Conservation (phyloP, 2,329 filamentous ascomycete genomes). For the Trichoderma pleuroti region DNA sequence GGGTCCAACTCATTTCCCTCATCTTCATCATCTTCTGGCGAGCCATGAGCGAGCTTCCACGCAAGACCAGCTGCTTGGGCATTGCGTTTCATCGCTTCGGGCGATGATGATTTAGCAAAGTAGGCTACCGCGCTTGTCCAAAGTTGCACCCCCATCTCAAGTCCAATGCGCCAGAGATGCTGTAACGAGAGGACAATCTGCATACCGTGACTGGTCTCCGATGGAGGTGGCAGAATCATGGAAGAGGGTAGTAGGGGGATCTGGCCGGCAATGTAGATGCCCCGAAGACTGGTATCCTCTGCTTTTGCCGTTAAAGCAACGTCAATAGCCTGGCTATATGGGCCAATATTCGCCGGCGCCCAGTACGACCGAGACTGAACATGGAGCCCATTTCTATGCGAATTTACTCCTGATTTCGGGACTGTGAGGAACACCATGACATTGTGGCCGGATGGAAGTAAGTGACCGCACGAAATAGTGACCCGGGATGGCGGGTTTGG, state of each 20-base stretch:
- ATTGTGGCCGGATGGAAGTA: constrained; percentile 57
- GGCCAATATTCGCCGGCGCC: constrained; percentile 96
- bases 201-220: constrained; percentile 43
- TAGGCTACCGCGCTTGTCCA: constrained; percentile 77
- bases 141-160: constrained; percentile 66
- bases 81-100: constrained; percentile 31
- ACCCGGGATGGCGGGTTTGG: constrained; percentile 84
- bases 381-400: constrained; percentile 64
- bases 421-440: constrained; percentile 57
- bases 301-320: constrained; percentile 33
- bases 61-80: constrained; percentile 43
- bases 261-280: constrained; percentile 77
- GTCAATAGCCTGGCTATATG: constrained; percentile 85
- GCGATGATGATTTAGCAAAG: constrained; percentile 46
- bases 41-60: constrained; percentile 48
- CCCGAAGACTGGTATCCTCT: constrained; percentile 27
- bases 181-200: constrained; percentile 75
- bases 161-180: constrained; percentile 81
- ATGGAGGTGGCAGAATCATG: constrained; percentile 59
- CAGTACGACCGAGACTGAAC: constrained; percentile 94
- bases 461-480: constrained; percentile 72
- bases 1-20: constrained; percentile 56
- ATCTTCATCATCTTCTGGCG: constrained; percentile 44
- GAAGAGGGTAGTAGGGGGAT: constrained; percentile 80
- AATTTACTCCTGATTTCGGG: constrained; percentile 29